Base-by-base conservation (phyloP, 1,284 basidiomycete genomes). In the Albatrellus sp. region DNA sequence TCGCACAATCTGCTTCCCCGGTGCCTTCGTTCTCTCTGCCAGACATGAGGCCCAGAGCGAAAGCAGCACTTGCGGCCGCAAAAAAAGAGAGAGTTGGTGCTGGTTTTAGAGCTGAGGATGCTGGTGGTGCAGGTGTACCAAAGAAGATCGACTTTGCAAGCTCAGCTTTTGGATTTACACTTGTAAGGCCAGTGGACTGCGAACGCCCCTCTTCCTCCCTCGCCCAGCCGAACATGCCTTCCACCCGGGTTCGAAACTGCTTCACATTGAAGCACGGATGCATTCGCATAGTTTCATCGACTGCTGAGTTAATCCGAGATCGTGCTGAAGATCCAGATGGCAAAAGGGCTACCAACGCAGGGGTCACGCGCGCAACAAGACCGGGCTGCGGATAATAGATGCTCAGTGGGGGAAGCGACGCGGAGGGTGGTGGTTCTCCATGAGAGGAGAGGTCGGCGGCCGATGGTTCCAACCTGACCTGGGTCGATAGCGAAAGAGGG, bases 41-140 rank as follows among this genome's bases (percentile, higher is more conserved):
- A n/a, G 59, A 53, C 9, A 70, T 61, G 16, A 70, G 68, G 36
- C 78, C 79, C 42, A 81, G 55, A 3, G 78, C 78, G 37, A 79
- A 67, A 1, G 69, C 68, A 0, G 69, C 71, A 39, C 69, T 66
- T 17, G 72, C 68, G 1, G 69, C 64, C 1, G 76, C 71, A 50
- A 80, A 80, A 58, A 81, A 77, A 43, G 72, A 68, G 37, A 81
- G 57, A 0, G 72, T 68, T 10, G 73, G 68, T 34, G 59, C 62
- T 19, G 62, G 54, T 24, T 41, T 41, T 12, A 42, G 55, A 33
- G 17, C 55, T 49, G 40, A 31, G 0, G 49, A 46, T 14, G 48
- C 34, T 10, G 53, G 46, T 13, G 46, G 46, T 42, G 48, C 30
- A n/a, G 55, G 35, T 13, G 36, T 37, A 10, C 59, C 59, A 44